Base-by-base conservation (phyloP, 1,284 basidiomycete genomes). In the Ustilago hordei region DNA sequence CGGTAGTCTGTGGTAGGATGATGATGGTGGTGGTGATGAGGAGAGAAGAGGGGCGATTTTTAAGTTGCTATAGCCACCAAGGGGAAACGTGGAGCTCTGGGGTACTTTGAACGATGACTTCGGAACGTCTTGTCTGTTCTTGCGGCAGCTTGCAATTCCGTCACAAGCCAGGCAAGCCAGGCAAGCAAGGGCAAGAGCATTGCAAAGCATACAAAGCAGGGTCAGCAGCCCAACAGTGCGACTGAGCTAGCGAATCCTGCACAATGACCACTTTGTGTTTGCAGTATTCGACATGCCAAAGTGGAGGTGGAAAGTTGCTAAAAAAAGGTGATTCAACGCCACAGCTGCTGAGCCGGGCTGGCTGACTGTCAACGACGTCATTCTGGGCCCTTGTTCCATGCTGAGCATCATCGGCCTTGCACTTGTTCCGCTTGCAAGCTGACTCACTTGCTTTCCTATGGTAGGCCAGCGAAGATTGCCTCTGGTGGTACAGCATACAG, bases 311-410 rank as follows among this genome's bases (percentile, higher is more conserved):
- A 41, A 6, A 41, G 13, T 50, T 28, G 19, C 47, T 11, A 13
- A 59, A 50, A 48, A 45, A 45, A 53, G 23, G 38, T 57, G 35
- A 54, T 60, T 59, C 56, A 65, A 64, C 50, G 17, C n/a, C 32
- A 45, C 48, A 58, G 52, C 8, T 45, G 35, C 1, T 45, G 41
- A 35, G 54, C 55, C 52, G 69, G 64, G 64, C 64, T 72, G 64
- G 64, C 64, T 72, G 63, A 66, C 69, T 72, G 64, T 72, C 69
- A 60, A 57, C 69, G 64, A 72, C 69, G 69, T 72, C 69, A 72
- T 72, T 35, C 23, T 59, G 35, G 19, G 48, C 36, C 55, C 35
- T n/a, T 54, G 8, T 9, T 7, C 47, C 2, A 13, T 48, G 13
- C 35, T 55, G 23, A 28, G 23, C 64, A 47, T 23, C 64, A 60